Evolutionary conservation across 2,329 filamentous ascomycete genomes (phyloP).

Genomic region (Drechslerella coelobrocha): DNA sequence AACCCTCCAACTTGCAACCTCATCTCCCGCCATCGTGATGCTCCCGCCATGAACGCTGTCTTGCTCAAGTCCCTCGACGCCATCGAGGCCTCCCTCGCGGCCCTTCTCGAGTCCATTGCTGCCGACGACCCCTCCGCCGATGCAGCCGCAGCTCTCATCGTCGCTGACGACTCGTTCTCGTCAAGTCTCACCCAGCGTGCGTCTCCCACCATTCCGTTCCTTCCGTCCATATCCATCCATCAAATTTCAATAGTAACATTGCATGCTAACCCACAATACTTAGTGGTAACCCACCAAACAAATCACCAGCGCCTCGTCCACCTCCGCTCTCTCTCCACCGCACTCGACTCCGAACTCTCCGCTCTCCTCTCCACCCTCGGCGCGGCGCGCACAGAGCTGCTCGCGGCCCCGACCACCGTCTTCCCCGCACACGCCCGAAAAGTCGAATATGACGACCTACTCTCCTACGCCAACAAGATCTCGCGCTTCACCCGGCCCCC

Average conservation of each 20-base stretch:
- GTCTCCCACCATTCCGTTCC: slow-evolving; percentile 49
- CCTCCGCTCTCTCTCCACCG: slow-evolving; percentile 70
- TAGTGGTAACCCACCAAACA: slow-evolving; percentile 76
- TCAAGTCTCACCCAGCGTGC: slow-evolving; percentile 71
- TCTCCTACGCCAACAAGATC: slow-evolving; percentile 79
- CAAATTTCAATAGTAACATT: slow-evolving; percentile 1
- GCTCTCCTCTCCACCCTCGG: slow-evolving; percentile 74
- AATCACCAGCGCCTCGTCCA: slow-evolving; percentile 73
- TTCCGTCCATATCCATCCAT: slow-evolving; percentile 1
- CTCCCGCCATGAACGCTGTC: slow-evolving; percentile 72
- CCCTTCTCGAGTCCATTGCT: slow-evolving; percentile 77
- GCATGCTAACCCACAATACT: slow-evolving; percentile 20
- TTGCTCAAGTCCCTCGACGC: slow-evolving; percentile 71
- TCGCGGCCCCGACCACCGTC: slow-evolving; percentile 67
- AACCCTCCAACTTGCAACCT: background rate
- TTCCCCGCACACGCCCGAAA: slow-evolving; percentile 61
- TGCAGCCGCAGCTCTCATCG: slow-evolving; percentile 72
- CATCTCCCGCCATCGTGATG: slow-evolving; percentile 3
- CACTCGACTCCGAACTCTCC: slow-evolving; percentile 75
- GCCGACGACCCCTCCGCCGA: slow-evolving; percentile 78
- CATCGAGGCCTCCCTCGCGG: slow-evolving; percentile 71
- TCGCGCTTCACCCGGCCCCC: slow-evolving; percentile 79
- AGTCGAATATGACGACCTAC: slow-evolving; percentile 74
- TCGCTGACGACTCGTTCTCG: slow-evolving; percentile 72
- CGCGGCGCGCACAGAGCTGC: slow-evolving; percentile 74